phyloP scores from a whole-genome alignment of 345 rosid species.

The Angophora floribunda region DNA sequence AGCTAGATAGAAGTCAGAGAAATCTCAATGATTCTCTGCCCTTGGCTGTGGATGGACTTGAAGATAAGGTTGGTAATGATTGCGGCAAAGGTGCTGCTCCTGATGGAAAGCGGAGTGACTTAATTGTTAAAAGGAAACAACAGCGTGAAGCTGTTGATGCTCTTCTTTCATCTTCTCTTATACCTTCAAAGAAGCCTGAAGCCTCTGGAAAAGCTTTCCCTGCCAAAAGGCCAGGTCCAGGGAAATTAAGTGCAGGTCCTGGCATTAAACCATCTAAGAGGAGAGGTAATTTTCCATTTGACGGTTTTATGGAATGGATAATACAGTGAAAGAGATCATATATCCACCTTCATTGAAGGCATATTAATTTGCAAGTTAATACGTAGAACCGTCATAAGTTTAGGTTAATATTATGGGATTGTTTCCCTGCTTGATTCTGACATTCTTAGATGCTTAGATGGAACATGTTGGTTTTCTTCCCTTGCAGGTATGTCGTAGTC shows the following conservation, averaged over 20 bases:
- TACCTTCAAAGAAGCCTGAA: constrained; percentile 61
- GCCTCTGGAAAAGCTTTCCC: constrained; percentile 16
- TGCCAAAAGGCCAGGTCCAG: constrained; percentile 47
- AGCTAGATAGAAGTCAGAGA: constrained; percentile 10
- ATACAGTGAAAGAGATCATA: background rate
- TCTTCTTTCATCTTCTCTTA: constrained; percentile 67
- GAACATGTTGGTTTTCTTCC: background rate
- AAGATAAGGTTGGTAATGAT: constrained; percentile 11
- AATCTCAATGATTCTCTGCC: constrained; percentile 16
- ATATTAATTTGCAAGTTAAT: background rate
- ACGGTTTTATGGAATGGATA: background rate
- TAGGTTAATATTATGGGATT: background rate
- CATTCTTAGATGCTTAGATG: background rate
- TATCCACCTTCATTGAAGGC: background rate
- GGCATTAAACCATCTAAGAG: constrained; percentile 48
- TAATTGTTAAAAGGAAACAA: constrained; percentile 52
- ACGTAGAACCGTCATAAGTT: background rate
- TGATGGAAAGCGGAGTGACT: constrained; percentile 28
- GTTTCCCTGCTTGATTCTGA: background rate
- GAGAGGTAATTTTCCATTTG: constrained; percentile 1
- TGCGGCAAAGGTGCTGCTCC: constrained; percentile 14
- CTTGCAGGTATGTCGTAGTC: background rate
- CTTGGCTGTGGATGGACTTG: constrained; percentile 11
- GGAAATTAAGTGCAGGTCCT: constrained; percentile 23
- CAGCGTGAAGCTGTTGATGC: constrained; percentile 90